These are phyloP conservation scores for Trichoderma brevicompactum DNA, from an alignment of 2,329 filamentous ascomycete species.

Conservation along the genomic window DNA sequence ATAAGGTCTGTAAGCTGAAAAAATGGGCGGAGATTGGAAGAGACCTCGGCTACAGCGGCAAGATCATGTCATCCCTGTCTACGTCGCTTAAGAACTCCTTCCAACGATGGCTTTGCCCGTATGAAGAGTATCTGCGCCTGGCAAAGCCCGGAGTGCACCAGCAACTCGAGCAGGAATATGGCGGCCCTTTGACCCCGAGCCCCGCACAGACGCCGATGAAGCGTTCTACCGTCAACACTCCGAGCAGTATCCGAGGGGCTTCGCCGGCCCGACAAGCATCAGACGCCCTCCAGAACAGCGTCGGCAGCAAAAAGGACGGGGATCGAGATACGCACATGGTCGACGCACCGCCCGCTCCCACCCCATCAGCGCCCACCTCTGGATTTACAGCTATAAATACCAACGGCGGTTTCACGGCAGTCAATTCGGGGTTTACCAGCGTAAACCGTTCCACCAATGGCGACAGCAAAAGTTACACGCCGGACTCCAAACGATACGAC, in stretches of 20 bases:
- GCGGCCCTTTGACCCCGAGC: constrained; percentile 84
- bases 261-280: constrained; percentile 68
- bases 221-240: constrained; percentile 63
- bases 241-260: constrained; percentile 61
- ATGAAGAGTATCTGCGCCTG: constrained; percentile 89
- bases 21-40: constrained; percentile 99
- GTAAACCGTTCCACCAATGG: constrained; percentile 60
- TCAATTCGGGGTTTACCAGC: constrained; percentile 71
- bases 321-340: constrained; percentile 55
- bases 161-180: constrained; percentile 89
- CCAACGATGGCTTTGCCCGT: constrained; percentile 94
- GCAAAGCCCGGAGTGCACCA: constrained; percentile 97
- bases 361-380: constrained; percentile 39
- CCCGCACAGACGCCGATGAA: constrained; percentile 72
- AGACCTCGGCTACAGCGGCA: constrained; percentile 95
- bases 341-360: constrained; percentile 47
- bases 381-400: constrained; percentile 63
- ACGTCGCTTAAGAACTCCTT: constrained; percentile 98
- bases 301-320: constrained; percentile 50
- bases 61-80: constrained; percentile 98
- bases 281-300: constrained; percentile 55
- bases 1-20: constrained; percentile 94
- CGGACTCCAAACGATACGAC: constrained; percentile 62
- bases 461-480: constrained; percentile 62
- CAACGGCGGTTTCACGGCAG: constrained; percentile 71